Base-by-base conservation (phyloP, 208 protist genomes). In the Vickermania ingenoplastis region DNA sequence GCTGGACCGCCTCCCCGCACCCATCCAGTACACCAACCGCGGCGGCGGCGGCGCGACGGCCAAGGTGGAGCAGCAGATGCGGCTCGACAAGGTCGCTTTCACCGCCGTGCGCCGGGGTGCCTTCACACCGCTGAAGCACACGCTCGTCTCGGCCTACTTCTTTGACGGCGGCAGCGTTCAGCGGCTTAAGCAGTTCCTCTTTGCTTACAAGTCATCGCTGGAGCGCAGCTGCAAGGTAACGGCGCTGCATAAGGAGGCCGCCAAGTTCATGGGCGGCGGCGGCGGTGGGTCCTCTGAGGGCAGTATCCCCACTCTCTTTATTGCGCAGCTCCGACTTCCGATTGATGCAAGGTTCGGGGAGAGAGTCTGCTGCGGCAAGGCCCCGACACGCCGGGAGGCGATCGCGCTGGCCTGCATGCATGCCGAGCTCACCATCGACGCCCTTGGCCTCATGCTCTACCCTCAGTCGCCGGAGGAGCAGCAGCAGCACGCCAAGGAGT, bases 401-500 rank as follows among this genome's bases (percentile, higher is more conserved):
- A 67, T 78, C 53, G 49, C 73, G 11, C 75, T 92, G 24, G 85
- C 85, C 48, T 91, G 81, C 62, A 95, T 95, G 89, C 89, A 95
- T 55, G 89, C 89, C 0, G 85, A 95, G 69, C 82, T 95, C 28
- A 90, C 79, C 31, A 90, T 95, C 53, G 89, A 95, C 63, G 80
- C 81, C 13, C 64, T 91, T 1, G 89, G 89, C 21, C 68, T 91
- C 31, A 73, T 75, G 2, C 67, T 95, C 3, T 95, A 83, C 69
- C 89, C 85, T 0, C 31, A 48, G 17, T 57, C 62, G 55, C 49
- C 21, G 13, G 70, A 77, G 11, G 31, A 59, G 26, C 89, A 95
- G 63, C 51, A 60, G 2, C 13, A 24, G 17, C 89, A 95, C 59
- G 83, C 75, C 1, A 65, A 58, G 55, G 85, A 92, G 61, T 92